Base-by-base conservation (phyloP, 176 grass and related monocot genomes). In the maize (Zea mays) region DNA sequence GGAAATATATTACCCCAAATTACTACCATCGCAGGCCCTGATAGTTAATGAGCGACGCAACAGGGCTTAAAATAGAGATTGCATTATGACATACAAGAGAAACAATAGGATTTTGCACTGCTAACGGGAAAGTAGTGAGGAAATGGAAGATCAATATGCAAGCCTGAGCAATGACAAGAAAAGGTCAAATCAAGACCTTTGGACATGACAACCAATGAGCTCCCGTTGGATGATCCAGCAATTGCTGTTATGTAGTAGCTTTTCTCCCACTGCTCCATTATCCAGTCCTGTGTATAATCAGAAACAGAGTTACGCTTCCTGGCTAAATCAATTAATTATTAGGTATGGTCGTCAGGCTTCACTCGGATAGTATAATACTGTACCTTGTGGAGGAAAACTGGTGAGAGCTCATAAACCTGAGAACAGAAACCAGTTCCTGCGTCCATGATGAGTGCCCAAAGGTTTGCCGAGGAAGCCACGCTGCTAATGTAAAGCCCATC, bases 361-460 rank as follows among this genome's bases (percentile, higher is more conserved):
- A 38, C 16, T 68, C 46, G 87, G 52, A 82, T 47, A 79, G 27
- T 27, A 27, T 27, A 27, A 27, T 27, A 40, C 8, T 10, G 16
- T 85, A 99, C 96, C 96, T 99, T 99, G 56, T 99, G 96, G 80
- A 99, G 81, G 83, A 99, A 99, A 71, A 89, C 46, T 48, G 87
- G 67, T 73, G 96, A 99, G 40, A 99, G 68, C 68, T 99, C 90
- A 85, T 95, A 78, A 87, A 99, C 85, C 81, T 99, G 96, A 68
- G 92, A 92, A 73, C 54, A 51, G 69, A 93, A 99, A 72, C 84
- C 88, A 73, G 96, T 99, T 72, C 96, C 96, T 14, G 96, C 96
- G 45, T 99, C 96, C 96, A 99, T 99, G 77, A 99, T 95, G 81
- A 99, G 85, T 36, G 92, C 96, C 96, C 96, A 99, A 79, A 99